Evolutionary conservation across 441 rosid species (phyloP).

Genomic region (Jatropha podagrica): DNA sequence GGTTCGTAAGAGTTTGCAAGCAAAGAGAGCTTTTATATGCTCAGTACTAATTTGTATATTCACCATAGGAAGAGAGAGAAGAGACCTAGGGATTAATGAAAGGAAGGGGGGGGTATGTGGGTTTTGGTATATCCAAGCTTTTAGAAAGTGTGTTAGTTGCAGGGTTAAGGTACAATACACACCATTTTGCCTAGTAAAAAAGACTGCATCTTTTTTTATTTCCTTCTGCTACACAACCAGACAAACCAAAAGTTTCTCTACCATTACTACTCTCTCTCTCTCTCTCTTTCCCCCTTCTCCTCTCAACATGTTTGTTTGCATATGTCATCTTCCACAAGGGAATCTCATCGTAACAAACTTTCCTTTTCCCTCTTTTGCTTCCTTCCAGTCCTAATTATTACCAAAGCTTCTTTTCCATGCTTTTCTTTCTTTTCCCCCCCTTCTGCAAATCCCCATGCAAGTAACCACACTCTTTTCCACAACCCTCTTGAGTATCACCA

Average conservation of each 20-base stretch:
- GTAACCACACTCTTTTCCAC: constrained; percentile 26
- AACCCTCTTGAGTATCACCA: constrained; percentile 18
- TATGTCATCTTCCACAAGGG: constrained; percentile 53
- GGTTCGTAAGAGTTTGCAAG: too few relatives aligned
- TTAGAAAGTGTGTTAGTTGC: constrained; percentile 55
- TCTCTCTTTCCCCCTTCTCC: constrained; percentile 7
- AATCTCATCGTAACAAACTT: constrained; percentile 52
- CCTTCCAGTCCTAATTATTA: constrained; percentile 42
- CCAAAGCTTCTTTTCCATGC: constrained; percentile 39
- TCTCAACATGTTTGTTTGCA: constrained; percentile 30
- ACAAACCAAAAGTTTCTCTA: constrained; percentile 57
- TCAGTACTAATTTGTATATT: constrained; percentile 13
- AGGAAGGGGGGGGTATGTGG: constrained; percentile 24
- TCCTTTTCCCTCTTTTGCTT: constrained; percentile 39
- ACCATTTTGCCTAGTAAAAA: constrained; percentile 50
- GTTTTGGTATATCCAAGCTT: constrained; percentile 55
- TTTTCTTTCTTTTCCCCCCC: constrained; percentile 25
- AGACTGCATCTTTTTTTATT: constrained; percentile 28
- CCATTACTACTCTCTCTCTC: constrained; percentile 16
- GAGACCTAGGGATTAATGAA: constrained; percentile 49
- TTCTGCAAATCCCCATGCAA: constrained; percentile 43
- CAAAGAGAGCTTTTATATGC: too few relatives aligned
- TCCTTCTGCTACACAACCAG: constrained; percentile 42
- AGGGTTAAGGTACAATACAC: constrained; percentile 47
- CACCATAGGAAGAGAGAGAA: constrained; percentile 16